Percentiles rank a stretch among this genome's conserved stretches.
These are phyloP conservation scores for Ogataea paraovalis DNA, from an alignment of 805 yeast species.

Conservation along the genomic window DNA sequence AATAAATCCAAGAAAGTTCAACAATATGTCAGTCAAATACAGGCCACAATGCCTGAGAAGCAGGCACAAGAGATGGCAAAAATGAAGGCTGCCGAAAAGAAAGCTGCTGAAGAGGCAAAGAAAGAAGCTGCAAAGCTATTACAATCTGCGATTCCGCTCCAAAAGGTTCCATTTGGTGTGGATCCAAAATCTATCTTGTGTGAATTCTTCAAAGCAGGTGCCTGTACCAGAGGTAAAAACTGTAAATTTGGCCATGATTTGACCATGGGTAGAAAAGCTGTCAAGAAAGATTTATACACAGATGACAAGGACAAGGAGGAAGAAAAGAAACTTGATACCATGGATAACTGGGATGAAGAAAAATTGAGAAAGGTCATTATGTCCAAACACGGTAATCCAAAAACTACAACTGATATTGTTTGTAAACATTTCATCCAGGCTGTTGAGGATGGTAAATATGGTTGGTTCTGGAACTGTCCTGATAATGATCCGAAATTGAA, in stretches of 20 bases:
- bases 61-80: constrained; percentile 49
- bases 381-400: constrained; percentile 92
- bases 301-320: constrained; percentile 76
- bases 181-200: constrained; percentile 94
- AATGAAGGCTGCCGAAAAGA: constrained; percentile 80
- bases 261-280: constrained; percentile 79
- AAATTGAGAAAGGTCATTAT: constrained; percentile 80
- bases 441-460: constrained; percentile 94
- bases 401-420: constrained; percentile 90
- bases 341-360: constrained; percentile 97
- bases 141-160: constrained; percentile 60
- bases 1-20: constrained; percentile 93
- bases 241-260: constrained; percentile 95
- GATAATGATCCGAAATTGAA: constrained; percentile 65
- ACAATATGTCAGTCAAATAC: constrained; percentile 62
- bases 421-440: constrained; percentile 95
- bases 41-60: constrained; percentile 51
- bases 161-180: constrained; percentile 93
- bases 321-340: constrained; percentile 58
- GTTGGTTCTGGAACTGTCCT: constrained; percentile 99
- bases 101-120: constrained; percentile 86
- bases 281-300: constrained; percentile 86
- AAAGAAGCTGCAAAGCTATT: constrained; percentile 79
- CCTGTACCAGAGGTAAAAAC: constrained; percentile 75
- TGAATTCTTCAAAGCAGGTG: constrained; percentile 79